A percentile compares a stretch with the other conserved stretches of the same genome.
Conservation (phyloP, 1,284 basidiomycete species). For the Cryptococcus floricola region DNA sequence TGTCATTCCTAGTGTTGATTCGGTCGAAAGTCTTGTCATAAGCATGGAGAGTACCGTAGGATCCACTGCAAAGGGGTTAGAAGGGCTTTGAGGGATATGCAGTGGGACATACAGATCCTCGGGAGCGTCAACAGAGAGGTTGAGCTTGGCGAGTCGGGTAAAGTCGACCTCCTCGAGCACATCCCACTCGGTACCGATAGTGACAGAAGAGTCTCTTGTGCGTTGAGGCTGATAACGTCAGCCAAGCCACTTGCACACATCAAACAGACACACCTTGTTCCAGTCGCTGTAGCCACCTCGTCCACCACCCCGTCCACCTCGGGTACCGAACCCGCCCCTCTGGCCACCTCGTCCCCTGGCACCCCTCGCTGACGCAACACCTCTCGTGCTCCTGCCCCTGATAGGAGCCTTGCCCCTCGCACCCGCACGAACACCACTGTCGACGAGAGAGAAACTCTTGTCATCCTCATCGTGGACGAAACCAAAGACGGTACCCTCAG, state of each 20-base stretch:
- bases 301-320: conserved; percentile 60
- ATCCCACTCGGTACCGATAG: conserved; percentile 85
- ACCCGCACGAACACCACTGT: conserved; percentile 53
- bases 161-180: conserved; percentile 98
- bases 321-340: conserved; percentile 43
- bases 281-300: conserved; percentile 82
- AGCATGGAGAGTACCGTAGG: conserved; percentile 83
- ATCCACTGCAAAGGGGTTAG: conserved; percentile 17
- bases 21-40: conserved; percentile 97
- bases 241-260: not conserved
- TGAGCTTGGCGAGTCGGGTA: conserved; percentile 83
- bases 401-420: conserved; percentile 20
- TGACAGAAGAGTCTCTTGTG: conserved; percentile 88
- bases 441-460: conserved; percentile 93
- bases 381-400: conserved; percentile 8
- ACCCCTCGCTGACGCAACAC: conserved; percentile 21
- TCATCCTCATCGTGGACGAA: conserved; percentile 99
- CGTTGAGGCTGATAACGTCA: conserved; percentile 65
- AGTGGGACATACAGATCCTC: conserved; percentile 68
- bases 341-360: conserved; percentile 50
- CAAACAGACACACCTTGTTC: conserved; percentile 64
- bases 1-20: conserved; percentile 87
- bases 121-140: conserved; percentile 84
- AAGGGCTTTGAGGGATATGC: conserved; percentile 3
- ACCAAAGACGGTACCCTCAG: conserved; percentile 86